Evolutionary conservation across 2,329 filamentous ascomycete genomes (phyloP).

Genomic region (Cladophialophora psammophila): DNA sequence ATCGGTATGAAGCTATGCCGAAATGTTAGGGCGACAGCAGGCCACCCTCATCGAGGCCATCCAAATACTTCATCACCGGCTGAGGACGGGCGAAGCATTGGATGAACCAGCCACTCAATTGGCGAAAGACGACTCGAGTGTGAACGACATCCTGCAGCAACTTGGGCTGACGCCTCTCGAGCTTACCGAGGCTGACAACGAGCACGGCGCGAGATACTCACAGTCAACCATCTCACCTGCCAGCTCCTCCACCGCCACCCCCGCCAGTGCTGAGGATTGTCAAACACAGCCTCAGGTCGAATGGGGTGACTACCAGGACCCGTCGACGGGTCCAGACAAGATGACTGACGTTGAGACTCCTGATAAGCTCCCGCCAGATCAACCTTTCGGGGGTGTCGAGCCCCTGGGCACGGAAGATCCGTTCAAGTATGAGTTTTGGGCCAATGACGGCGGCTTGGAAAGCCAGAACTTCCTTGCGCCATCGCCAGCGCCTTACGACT

Average conservation of each 20-base stretch:
- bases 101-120: neutral
- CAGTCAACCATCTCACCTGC: neutral
- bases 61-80: constrained; percentile 1
- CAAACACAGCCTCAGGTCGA: neutral
- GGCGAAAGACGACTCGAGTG: neutral
- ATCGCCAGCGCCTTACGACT: neutral
- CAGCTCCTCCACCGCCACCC: neutral
- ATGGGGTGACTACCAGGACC: constrained; percentile 2
- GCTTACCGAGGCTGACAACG: neutral
- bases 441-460: neutral
- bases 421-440: neutral
- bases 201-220: neutral
- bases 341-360: neutral
- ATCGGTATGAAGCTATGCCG: neutral
- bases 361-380: neutral
- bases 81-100: neutral
- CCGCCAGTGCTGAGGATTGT: neutral
- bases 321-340: neutral
- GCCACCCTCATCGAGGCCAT: neutral
- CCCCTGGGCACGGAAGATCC: neutral
- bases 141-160: neutral
- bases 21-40: constrained; percentile 3
- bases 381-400: neutral
- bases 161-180: neutral
- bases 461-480: neutral